phyloP scores from a whole-genome alignment of 2,329 filamentous ascomycete species.

The Ceratocystis cacaofunesta region DNA sequence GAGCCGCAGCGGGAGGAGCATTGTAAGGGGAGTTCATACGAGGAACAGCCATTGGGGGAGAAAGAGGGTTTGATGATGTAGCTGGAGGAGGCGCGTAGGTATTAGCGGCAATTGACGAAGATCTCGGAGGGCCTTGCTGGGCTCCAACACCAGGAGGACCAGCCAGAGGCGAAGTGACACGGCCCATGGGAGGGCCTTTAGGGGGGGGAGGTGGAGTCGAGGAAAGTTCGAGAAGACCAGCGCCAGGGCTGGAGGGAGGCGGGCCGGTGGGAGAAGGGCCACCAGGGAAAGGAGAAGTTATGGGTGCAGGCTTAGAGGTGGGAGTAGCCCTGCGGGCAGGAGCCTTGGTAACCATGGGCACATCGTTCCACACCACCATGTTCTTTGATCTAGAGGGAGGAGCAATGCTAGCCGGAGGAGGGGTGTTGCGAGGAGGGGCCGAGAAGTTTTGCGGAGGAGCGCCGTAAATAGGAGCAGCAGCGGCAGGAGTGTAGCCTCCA shows the following conservation, averaged over 20 bases:
- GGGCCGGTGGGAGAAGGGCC: constrained; percentile 41
- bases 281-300: constrained; percentile 62
- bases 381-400: constrained; percentile 58
- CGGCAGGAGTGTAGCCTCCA: constrained; percentile 21
- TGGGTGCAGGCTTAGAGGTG: constrained; percentile 56
- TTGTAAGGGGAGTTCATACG: constrained; percentile 79
- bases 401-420: constrained; percentile 34
- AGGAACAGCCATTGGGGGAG: constrained; percentile 34
- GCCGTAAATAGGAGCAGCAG: constrained; percentile 22
- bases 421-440: constrained; percentile 42
- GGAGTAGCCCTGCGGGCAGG: constrained; percentile 44
- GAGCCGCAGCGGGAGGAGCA: constrained; percentile 53
- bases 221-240: constrained; percentile 44
- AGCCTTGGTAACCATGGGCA: constrained; percentile 70
- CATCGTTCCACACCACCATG: constrained; percentile 83
- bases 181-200: constrained; percentile 52
- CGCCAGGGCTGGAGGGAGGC: constrained; percentile 45
- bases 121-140: constrained; percentile 22
- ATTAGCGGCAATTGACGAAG: constrained; percentile 17
- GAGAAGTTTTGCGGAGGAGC: constrained; percentile 23
- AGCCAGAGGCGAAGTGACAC: constrained; percentile 57
- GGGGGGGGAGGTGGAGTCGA: constrained; percentile 68
- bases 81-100: constrained; percentile 39
- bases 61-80: constrained; percentile 47
- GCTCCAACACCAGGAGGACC: constrained; percentile 38